A percentile compares a stretch with the other conserved stretches of the same genome.
Evolutionary conservation across 441 rosid genomes (phyloP).

Genomic region (Erodium moschatum): DNA sequence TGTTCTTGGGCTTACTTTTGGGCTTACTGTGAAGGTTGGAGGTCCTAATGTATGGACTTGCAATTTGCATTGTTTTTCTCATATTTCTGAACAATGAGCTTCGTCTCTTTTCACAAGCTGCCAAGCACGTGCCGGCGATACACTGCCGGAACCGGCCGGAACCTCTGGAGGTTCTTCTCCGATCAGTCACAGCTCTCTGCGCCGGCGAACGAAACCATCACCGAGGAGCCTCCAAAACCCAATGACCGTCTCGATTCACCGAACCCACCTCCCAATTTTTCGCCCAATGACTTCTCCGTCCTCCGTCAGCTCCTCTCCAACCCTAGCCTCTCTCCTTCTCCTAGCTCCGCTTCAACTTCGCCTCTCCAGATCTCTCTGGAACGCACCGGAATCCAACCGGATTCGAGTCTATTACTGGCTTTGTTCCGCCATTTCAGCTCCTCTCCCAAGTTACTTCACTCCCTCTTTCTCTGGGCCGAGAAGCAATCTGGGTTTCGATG

Average conservation of each 20-base stretch:
- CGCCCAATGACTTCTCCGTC: conserved; percentile 35
- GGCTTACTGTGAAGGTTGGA: no score
- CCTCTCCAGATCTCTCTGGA: conserved; percentile 44
- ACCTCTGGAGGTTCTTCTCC: conserved; percentile 18
- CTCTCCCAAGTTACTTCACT: conserved; percentile 56
- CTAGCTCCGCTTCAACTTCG: conserved; percentile 27
- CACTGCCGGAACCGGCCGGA: neutral
- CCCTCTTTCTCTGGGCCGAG: conserved; percentile 67
- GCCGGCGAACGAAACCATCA: conserved; percentile 24
- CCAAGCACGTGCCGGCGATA: neutral
- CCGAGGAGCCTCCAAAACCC: conserved; percentile 29
- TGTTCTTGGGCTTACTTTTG: no score
- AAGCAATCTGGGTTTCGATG: conserved; percentile 42
- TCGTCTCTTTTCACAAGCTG: no score
- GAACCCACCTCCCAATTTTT: conserved; percentile 23
- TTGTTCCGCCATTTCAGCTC: conserved; percentile 50
- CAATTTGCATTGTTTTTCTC: neutral
- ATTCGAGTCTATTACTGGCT: conserved; percentile 31
- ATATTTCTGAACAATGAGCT: neutral
- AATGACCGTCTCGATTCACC: conserved; percentile 1
- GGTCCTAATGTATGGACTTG: no score
- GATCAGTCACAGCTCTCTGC: conserved; percentile 27
- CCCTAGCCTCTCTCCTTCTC: conserved; percentile 21
- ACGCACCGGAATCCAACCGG: conserved; percentile 46
- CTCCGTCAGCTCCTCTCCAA: conserved; percentile 45